A percentile compares a stretch with the other conserved stretches of the same genome.
Evolutionary conservation across 148 eudicot species (phyloP).

Genomic region (Silene latifolia): DNA sequence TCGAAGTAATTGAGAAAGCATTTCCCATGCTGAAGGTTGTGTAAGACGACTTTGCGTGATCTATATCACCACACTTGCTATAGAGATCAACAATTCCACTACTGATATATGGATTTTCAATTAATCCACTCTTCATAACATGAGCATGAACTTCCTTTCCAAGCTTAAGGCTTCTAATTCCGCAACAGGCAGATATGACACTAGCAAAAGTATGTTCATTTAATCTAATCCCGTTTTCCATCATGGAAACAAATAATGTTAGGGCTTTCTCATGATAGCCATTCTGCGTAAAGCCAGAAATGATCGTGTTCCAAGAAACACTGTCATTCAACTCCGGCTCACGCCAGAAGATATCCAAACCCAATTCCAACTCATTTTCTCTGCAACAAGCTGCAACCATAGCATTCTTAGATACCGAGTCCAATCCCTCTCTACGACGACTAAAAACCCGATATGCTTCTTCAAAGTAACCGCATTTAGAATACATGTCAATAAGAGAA

Average conservation of each 20-base stretch:
- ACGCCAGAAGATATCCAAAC: constrained; percentile 43
- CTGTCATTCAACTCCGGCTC: constrained; percentile 57
- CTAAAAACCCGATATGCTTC: constrained; percentile 48
- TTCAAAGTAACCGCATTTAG: constrained; percentile 67
- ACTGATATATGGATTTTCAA: constrained; percentile 49
- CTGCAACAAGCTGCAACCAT: constrained; percentile 81
- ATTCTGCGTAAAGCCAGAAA: constrained; percentile 68
- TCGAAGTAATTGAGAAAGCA: constrained; percentile 51
- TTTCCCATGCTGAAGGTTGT: constrained; percentile 36
- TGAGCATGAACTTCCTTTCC: constrained; percentile 84
- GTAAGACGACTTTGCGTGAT: constrained; percentile 56
- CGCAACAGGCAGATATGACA: constrained; percentile 62
- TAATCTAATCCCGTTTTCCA: constrained; percentile 36
- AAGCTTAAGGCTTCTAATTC: constrained; percentile 46
- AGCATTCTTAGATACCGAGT: constrained; percentile 70
- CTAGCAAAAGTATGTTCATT: constrained; percentile 77
- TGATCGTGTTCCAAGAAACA: constrained; percentile 82
- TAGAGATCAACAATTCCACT: constrained; percentile 79
- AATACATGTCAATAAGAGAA: constrained; percentile 83
- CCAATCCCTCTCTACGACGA: constrained; percentile 29
- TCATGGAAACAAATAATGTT: constrained; percentile 50
- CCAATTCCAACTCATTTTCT: constrained; percentile 59
- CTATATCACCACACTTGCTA: constrained; percentile 69
- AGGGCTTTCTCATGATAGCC: constrained; percentile 53
- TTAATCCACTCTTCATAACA: constrained; percentile 46